phyloP scores from a whole-genome alignment of 306 rosid species.

The Pyrus betulifolia region DNA sequence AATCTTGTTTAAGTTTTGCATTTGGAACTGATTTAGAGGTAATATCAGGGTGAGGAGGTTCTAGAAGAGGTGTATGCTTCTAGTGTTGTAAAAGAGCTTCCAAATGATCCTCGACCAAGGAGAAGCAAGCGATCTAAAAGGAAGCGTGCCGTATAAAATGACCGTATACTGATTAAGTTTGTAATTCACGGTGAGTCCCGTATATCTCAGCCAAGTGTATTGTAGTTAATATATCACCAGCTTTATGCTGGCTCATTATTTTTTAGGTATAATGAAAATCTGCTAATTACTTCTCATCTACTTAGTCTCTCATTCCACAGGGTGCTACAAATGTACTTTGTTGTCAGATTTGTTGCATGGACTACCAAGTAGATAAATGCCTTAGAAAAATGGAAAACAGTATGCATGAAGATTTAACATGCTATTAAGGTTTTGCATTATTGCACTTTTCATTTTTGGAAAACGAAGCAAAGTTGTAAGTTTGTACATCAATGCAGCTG shows the following conservation, averaged over 20 bases:
- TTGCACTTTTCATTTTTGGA: not conserved
- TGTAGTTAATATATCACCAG: conserved; percentile 20
- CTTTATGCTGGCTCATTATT: conserved; percentile 50
- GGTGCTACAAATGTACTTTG: conserved; percentile 4
- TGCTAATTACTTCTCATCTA: conserved; percentile 5
- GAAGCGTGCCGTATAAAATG: conserved; percentile 64
- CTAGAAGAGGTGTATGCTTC: conserved; percentile 64
- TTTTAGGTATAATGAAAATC: conserved; percentile 33
- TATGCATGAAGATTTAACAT: not conserved
- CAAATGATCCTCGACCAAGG: conserved; percentile 53
- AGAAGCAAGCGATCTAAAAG: conserved; percentile 96
- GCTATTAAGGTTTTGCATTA: not conserved
- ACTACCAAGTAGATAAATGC: not conserved
- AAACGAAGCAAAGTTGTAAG: not conserved
- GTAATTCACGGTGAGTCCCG: conserved; percentile 64
- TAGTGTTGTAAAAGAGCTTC: conserved; percentile 40
- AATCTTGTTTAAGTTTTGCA: not conserved
- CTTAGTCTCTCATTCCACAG: conserved; percentile 3
- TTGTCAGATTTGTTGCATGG: conserved; percentile 1
- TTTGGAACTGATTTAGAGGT: conserved; percentile 21
- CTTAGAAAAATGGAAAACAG: not conserved
- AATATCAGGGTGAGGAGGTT: conserved; percentile 48
- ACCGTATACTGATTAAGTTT: conserved; percentile 29
- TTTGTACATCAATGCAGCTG: not conserved
- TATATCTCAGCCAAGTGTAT: conserved; percentile 48